These are phyloP conservation scores for Nepenthes alata DNA, from an alignment of 179 eudicot genomes.

Conservation along the genomic window DNA sequence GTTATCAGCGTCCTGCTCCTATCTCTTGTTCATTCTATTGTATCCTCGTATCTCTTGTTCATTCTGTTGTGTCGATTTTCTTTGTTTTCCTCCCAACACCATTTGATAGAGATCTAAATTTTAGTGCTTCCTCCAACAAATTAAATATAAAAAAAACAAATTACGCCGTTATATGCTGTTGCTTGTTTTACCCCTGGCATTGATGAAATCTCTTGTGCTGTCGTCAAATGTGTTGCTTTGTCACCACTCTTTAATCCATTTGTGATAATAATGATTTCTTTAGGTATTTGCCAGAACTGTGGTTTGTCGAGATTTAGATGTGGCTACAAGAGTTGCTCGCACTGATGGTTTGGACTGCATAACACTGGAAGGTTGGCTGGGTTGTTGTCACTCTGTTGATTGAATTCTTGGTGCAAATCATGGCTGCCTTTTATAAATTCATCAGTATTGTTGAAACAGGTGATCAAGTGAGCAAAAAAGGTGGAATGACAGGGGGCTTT, in stretches of 20 bases:
- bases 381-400: conserved; percentile 7
- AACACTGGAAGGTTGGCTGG: conserved; percentile 73
- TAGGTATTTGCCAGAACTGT: conserved; percentile 91
- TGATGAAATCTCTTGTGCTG: background rate
- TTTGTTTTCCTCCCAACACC: too few relatives aligned
- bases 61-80: too few relatives aligned
- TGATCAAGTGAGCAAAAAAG: conserved; percentile 99
- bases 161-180: too few relatives aligned
- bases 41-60: too few relatives aligned
- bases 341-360: conserved; percentile 85
- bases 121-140: too few relatives aligned
- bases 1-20: too few relatives aligned
- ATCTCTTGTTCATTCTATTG: too few relatives aligned
- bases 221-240: too few relatives aligned
- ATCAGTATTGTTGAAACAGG: conserved; percentile 37
- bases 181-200: too few relatives aligned
- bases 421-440: conserved; percentile 9
- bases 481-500: conserved; percentile 99
- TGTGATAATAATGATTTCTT: background rate
- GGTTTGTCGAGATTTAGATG: conserved; percentile 84
- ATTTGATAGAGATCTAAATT: too few relatives aligned
- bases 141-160: too few relatives aligned
- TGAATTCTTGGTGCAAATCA: conserved; percentile 5
- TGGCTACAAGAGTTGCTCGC: conserved; percentile 89
- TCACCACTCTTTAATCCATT: background rate